Base-by-base conservation (phyloP, 768 basidiomycete species). In the Baorangia bicolor region DNA sequence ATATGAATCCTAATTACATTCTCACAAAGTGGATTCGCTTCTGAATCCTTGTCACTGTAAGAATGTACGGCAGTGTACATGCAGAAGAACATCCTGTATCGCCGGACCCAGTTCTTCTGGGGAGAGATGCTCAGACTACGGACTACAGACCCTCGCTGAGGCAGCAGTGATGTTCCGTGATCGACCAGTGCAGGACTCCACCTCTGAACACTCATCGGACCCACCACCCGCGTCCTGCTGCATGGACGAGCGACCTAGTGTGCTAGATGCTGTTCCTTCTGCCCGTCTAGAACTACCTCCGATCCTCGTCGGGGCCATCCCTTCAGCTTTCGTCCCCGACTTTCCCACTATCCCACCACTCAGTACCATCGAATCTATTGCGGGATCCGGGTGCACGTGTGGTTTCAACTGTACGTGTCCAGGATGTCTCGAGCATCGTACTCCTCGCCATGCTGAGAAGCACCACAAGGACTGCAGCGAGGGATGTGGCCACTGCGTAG, bases 311-410 rank as follows among this genome's bases (percentile, higher is more conserved):
- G 68, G 37, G 55, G 68, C 57, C 13, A 57, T 65, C 30, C 56
- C 57, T 13, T 49, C 65, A 13, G 47, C 69, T 10, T 47, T 48
- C 16, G 21, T 68, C 25, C 82, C 82, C 18, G 67, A 74, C 16
- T 89, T 85, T 58, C 75, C 78, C 23, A 68, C 71, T 14, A 85
- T 90, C 69, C 85, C 86, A 14, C 78, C 87, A 2, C 78, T 87
- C 64, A 82, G 79, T 61, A 73, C 76, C 40, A 77, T 86, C 41
- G 73, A 75, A 21, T 84, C 85, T 5, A 68, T 86, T 13, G 85
- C 86, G 2, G 85, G 82, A 14, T 79, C 87, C 2, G 87, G 85
- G 3, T 91, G 89, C 65, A 87, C 84, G 9, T 90, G 89, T 64
- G 88, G 88, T 30, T 68, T 82, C 40, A 72, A 74, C 38, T 92